Conservation (phyloP, 2,329 filamentous ascomycete genomes). For the Neofusicoccum sp. region DNA sequence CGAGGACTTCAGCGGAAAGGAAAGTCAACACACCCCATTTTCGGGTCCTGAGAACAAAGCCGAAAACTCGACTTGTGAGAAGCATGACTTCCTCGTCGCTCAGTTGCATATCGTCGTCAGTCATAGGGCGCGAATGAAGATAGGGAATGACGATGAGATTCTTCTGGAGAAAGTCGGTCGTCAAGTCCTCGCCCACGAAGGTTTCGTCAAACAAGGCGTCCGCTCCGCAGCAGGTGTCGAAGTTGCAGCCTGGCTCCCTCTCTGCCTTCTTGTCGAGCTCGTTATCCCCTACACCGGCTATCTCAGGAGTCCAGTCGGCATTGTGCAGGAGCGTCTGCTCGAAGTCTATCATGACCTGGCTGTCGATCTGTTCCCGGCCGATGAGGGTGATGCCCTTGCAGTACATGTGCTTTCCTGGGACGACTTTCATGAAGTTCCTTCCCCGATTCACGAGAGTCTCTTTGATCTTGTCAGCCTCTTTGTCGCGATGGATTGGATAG, state of each 20-base stretch:
- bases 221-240: neutral
- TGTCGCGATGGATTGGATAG: conserved; percentile 30
- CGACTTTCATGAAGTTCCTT: neutral
- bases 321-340: neutral
- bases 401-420: neutral
- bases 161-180: neutral
- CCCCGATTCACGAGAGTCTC: neutral
- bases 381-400: neutral
- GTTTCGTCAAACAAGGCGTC: neutral
- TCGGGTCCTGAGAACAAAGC: conserved; percentile 23
- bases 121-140: neutral
- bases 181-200: neutral
- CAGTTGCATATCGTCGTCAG: neutral
- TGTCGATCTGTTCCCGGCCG: neutral
- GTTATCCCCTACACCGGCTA: neutral
- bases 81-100: conserved; percentile 2
- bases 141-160: neutral
- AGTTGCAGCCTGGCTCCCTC: neutral
- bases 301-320: neutral
- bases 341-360: neutral
- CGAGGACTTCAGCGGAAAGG: neutral
- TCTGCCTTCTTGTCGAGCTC: neutral
- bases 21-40: conserved; percentile 18
- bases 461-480: neutral
- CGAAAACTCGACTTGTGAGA: neutral